A percentile compares a stretch with the other conserved stretches of the same genome.
These are phyloP conservation scores for Candida alai DNA, from an alignment of 805 yeast genomes.

Conservation along the genomic window DNA sequence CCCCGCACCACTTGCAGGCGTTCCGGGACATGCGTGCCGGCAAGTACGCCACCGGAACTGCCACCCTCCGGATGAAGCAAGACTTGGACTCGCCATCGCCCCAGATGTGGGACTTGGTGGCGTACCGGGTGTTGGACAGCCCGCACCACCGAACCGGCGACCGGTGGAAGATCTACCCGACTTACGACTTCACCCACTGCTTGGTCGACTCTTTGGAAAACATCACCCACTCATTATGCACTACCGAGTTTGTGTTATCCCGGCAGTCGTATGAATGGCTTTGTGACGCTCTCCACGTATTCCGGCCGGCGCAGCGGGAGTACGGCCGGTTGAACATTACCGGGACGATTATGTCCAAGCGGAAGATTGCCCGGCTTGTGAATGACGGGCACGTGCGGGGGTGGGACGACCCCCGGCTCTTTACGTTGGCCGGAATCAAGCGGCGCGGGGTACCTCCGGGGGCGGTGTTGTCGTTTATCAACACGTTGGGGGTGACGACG, in stretches of 20 bases:
- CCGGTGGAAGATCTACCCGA: conserved; percentile 97
- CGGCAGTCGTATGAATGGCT: conserved; percentile 98
- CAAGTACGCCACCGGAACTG: conserved; percentile 81
- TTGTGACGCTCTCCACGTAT: conserved; percentile 90
- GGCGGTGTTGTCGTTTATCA: conserved; percentile 87
- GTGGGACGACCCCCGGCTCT: conserved; percentile 98
- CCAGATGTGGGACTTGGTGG: conserved; percentile 99
- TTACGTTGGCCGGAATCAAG: conserved; percentile 88
- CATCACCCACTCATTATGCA: conserved; percentile 92
- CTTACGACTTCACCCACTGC: conserved; percentile 98
- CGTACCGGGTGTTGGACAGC: conserved; percentile 89
- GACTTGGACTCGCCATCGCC: conserved; percentile 88
- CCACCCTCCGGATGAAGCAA: conserved; percentile 95
- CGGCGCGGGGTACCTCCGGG: conserved; percentile 99
- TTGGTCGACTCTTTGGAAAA: conserved; percentile 96
- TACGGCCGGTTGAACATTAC: conserved; percentile 94
- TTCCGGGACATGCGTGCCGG: conserved; percentile 94
- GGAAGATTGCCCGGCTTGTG: conserved; percentile 92
- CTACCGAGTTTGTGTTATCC: conserved; percentile 88
- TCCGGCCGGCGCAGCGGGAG: conserved; percentile 98
- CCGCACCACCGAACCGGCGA: conserved; percentile 95
- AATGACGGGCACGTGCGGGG: conserved; percentile 79
- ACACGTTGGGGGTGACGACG: conserved; percentile 96
- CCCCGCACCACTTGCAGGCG: conserved; percentile 70
- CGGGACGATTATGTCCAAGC: conserved; percentile 90